Base-by-base conservation (phyloP, 2,329 filamentous ascomycete genomes). In the Lasiodiplodia gonubiensis region DNA sequence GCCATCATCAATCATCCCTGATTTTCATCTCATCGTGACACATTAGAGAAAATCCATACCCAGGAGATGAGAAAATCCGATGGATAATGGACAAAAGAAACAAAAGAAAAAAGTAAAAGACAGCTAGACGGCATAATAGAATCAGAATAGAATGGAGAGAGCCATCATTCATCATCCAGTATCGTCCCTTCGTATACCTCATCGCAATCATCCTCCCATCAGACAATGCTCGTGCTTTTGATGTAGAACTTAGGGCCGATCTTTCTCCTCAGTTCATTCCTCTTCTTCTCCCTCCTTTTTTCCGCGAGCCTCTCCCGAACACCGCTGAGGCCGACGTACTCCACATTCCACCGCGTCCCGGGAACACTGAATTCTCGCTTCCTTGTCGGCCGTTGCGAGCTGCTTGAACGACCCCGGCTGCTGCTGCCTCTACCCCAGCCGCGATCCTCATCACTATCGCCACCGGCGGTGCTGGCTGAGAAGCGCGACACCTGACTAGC, bases 231-330 rank as follows among this genome's bases (percentile, higher is more conserved):
- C 46, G 59, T 63, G 23, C 52, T 65, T 5, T 65, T 55, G 52
- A 54, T 35, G 23, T 65, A 55, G 21, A 65, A 65, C 21, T 65
- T 65, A 18, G 37, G 52, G 2, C 49, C 49, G 72, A 89, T 89
- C 66, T 82, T 86, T 66, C 82, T 80, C 70, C 86, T 83, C 61
- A 89, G 76, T 68, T 78, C 81, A 69, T 85, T 80, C 68, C 87
- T 79, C 68, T 84, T 78, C 70, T 81, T 84, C 74, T 88, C 85
- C 63, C 81, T 80, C 69, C 78, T 81, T 65, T 79, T 77, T 73
- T 83, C 81, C 46, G 78, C 75, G 8, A 87, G 69, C 61, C 80
- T 81, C 51, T 82, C 80, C 54, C 82, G 82, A 53, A 88, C 75
- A 18, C 82, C 82, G 33, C 80, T 80, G 5, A 86, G 72, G 11